A percentile compares a stretch with the other conserved stretches of the same genome.
These are phyloP conservation scores for Cladophialophora exuberans DNA, from an alignment of 2,329 filamentous ascomycete genomes.

Conservation along the genomic window DNA sequence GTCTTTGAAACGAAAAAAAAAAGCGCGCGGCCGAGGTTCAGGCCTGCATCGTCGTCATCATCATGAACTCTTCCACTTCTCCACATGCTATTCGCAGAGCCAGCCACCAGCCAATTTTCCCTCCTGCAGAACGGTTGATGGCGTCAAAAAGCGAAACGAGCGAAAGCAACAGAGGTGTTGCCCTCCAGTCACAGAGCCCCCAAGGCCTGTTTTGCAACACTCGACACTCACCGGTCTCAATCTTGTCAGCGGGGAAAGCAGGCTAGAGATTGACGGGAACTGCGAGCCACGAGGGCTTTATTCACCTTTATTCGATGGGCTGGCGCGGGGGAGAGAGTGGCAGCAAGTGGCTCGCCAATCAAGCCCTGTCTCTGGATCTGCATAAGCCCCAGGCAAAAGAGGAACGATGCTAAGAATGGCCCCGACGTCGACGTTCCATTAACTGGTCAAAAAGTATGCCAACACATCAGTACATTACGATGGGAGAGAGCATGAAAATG, in stretches of 20 bases:
- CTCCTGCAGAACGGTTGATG: too few species aligned
- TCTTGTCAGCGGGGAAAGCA: constrained; percentile 19
- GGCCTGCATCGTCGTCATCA: constrained; percentile 10
- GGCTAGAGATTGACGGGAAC: constrained; percentile 15
- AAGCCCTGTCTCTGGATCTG: constrained; percentile 27
- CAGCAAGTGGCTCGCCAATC: constrained; percentile 24
- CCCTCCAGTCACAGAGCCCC: too few species aligned
- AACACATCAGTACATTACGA: constrained; percentile 35
- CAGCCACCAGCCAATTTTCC: too few species aligned
- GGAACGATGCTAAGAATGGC: constrained; percentile 26
- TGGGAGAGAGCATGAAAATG: constrained; percentile 24
- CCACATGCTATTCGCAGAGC: constrained; percentile 29
- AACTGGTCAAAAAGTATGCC: constrained; percentile 34
- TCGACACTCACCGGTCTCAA: constrained; percentile 26
- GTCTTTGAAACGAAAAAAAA: too few species aligned
- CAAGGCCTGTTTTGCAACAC: not conserved
- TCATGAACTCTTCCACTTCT: constrained; percentile 23
- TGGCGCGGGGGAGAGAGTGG: constrained; percentile 22
- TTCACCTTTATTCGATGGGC: constrained; percentile 5
- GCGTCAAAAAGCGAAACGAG: too few species aligned
- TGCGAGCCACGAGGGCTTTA: constrained; percentile 8
- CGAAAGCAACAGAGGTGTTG: too few species aligned
- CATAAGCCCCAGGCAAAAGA: constrained; percentile 21
- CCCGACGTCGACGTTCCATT: constrained; percentile 29
- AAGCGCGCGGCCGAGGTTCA: not conserved